Evolutionary conservation across 2,329 filamentous ascomycete genomes (phyloP), one percentile per base, ranked within the genome.

Genomic region (Piedraia hortae): DNA sequence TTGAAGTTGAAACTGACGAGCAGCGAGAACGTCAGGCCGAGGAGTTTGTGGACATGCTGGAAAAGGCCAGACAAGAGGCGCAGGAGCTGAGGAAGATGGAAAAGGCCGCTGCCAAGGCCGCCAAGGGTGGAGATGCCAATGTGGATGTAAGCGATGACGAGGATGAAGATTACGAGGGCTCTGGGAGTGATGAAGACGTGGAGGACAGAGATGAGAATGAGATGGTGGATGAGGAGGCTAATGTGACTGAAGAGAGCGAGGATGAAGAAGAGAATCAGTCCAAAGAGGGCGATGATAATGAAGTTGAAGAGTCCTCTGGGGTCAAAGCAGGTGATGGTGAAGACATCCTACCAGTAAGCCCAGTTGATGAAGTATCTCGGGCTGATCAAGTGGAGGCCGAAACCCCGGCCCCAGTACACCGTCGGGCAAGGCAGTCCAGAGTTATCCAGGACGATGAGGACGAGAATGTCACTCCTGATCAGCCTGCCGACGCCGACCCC

Each of bases 11-110:
- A 42, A 90, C 74, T 1, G 63, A 68, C 2, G 82, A 91, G 44
- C 80, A 97, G 42, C 64, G 74, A 10, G 72, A 80, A 38, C 62
- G 63, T 15, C 71, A 89, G 40, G 63, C 77, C 43, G 65, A 72
- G 26, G 65, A 80, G 27, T 64, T 90, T 7, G 85, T 93, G 34
- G 71, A 91, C 36, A 59, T 93, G 28, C 62, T 93, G 12, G 70
- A 82, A 21, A 78, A 69, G 35, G 82, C 80, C 10, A 59, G 78
- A 26, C 56, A 65, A 28, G 75, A 93, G 39, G 80, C 69, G 2
- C 61, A 72, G 19, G 66, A 71, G 32, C 66, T 93, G 21, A 70
- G 68, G 45, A 63, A 70, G 34, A 54, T 64, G 21, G 85, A 97
- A 46, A 65, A 65, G 30, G 68, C 61, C 13, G 65, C 62, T 19